phyloP scores from a whole-genome alignment of 768 basidiomycete genomes.

The Russula abietina region DNA sequence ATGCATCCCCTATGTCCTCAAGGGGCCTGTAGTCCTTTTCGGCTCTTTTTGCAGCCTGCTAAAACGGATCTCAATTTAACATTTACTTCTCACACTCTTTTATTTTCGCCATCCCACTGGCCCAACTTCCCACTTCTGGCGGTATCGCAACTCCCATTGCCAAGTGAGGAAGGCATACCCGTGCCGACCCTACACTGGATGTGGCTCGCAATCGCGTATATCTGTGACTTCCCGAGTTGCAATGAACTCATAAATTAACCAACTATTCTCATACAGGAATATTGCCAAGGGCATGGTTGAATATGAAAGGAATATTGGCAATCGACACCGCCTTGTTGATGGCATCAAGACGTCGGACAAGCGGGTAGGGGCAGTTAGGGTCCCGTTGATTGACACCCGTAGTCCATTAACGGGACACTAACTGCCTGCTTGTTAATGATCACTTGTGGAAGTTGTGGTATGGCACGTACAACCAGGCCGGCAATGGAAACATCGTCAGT shows the following conservation, averaged over 20 bases:
- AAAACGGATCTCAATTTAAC: background rate
- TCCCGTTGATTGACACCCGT: no score
- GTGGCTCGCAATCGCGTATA: background rate
- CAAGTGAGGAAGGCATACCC: background rate
- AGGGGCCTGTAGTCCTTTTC: background rate
- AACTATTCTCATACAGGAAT: background rate
- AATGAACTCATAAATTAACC: background rate
- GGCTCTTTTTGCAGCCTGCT: background rate
- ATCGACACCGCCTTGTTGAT: no score
- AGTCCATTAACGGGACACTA: no score
- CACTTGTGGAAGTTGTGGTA: no score
- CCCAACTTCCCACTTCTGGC: background rate
- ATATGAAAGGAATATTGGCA: conserved; percentile 5
- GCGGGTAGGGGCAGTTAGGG: no score
- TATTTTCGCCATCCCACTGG: background rate
- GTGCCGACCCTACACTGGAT: background rate
- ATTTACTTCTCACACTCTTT: conserved; percentile 4
- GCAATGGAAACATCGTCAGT: no score
- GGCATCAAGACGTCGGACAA: no score
- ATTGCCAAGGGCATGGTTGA: background rate
- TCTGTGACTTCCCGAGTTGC: background rate
- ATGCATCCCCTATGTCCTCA: background rate
- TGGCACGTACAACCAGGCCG: no score
- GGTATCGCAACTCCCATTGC: conserved; percentile 1
- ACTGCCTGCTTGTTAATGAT: no score